phyloP scores from a whole-genome alignment of 179 eudicot genomes.

The Sideroxylon spinosum region DNA sequence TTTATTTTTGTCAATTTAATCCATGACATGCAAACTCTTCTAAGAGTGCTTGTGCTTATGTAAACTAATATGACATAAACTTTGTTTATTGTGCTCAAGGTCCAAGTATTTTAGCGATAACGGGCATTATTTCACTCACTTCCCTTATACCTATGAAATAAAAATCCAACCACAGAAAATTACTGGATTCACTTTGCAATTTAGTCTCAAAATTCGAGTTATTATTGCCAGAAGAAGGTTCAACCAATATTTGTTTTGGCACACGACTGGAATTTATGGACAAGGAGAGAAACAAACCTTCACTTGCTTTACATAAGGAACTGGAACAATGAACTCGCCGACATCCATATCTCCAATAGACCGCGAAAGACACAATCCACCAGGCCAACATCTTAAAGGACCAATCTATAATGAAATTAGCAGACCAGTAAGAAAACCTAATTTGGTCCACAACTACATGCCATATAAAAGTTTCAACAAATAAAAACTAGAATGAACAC shows the following conservation, averaged over 20 bases:
- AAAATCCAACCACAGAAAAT: background rate
- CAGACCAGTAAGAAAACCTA: background rate
- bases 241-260: background rate
- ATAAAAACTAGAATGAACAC: too few species aligned
- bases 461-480: background rate
- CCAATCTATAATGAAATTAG: slow-evolving; percentile 59
- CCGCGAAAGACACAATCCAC: slow-evolving; percentile 93
- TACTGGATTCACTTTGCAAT: background rate
- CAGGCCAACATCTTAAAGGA: slow-evolving; percentile 99
- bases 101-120: background rate
- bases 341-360: slow-evolving; percentile 97
- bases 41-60: background rate
- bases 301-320: slow-evolving; percentile 94
- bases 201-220: background rate
- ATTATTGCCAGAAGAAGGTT: background rate
- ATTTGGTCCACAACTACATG: background rate
- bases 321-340: slow-evolving; percentile 93
- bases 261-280: background rate
- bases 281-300: slow-evolving; percentile 49
- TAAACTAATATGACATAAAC: background rate
- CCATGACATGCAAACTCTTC: background rate
- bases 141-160: background rate
- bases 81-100: background rate
- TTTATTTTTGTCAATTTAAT: background rate
- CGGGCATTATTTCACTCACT: background rate